A percentile compares a stretch with the other conserved stretches of the same genome.
These are phyloP conservation scores for Wickerhamiella slavikovae DNA, from an alignment of 805 yeast species.

Conservation along the genomic window DNA sequence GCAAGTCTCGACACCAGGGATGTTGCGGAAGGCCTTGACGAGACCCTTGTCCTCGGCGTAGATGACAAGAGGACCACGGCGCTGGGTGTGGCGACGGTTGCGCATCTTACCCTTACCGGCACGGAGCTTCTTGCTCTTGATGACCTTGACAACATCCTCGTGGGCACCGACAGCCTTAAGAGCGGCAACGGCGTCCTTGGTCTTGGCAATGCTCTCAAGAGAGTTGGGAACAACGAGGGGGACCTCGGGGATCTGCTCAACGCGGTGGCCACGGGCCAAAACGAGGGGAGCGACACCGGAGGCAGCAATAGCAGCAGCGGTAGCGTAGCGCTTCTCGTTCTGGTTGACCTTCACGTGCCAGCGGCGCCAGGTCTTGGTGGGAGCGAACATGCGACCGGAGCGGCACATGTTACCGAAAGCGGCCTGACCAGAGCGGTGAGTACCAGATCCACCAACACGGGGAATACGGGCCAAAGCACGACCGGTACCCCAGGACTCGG, in stretches of 20 bases:
- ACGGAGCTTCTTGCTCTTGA: conserved; percentile 96
- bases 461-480: conserved; percentile 99
- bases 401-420: conserved; percentile 99
- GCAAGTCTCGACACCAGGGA: conserved; percentile 98
- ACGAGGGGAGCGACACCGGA: conserved; percentile 96
- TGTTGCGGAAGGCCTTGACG: conserved; percentile 97
- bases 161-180: conserved; percentile 98
- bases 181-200: conserved; percentile 97
- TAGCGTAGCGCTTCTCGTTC: conserved; percentile 99
- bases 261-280: conserved; percentile 99
- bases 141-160: conserved; percentile 93
- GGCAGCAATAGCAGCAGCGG: conserved; percentile 99
- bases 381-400: conserved; percentile 99
- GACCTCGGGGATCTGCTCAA: conserved; percentile 93
- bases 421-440: conserved; percentile 99
- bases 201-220: conserved; percentile 80
- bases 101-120: conserved; percentile 99
- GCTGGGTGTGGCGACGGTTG: conserved; percentile 98
- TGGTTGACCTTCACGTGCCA: conserved; percentile 99
- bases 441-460: conserved; percentile 99
- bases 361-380: conserved; percentile 99
- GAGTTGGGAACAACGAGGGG: conserved; percentile 94
- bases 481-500: conserved; percentile 99
- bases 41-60: conserved; percentile 96
- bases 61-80: conserved; percentile 98